These are phyloP conservation scores for Taphrina deformans DNA, from an alignment of 1,139 yeast species.

Conservation along the genomic window DNA sequence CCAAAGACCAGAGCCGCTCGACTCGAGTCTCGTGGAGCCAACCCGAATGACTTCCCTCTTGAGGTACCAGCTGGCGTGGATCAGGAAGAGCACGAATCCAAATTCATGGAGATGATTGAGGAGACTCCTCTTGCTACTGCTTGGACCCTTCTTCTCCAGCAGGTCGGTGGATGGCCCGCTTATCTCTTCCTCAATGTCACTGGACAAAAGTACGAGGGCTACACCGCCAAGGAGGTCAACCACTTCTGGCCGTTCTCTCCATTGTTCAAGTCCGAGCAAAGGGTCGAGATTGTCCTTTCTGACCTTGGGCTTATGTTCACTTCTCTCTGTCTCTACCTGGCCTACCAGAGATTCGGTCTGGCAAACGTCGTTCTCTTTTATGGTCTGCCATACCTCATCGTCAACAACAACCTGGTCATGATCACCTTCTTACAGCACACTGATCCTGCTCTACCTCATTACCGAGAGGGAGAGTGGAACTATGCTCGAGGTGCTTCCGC, in stretches of 20 bases:
- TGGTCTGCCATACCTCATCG: slow-evolving; percentile 75
- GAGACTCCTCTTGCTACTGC: slow-evolving; percentile 73
- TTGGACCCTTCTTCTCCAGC: slow-evolving; percentile 61
- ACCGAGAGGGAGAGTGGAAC: slow-evolving; percentile 72
- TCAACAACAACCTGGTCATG: slow-evolving; percentile 86
- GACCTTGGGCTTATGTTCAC: slow-evolving; percentile 33
- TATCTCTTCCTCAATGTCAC: slow-evolving; percentile 72
- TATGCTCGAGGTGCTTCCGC: slow-evolving; percentile 89
- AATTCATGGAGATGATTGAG: slow-evolving; percentile 61
- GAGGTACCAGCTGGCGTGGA: slow-evolving; percentile 38
- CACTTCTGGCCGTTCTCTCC: slow-evolving; percentile 77
- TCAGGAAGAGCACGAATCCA: slow-evolving; percentile 39
- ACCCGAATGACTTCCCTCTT: slow-evolving; percentile 38
- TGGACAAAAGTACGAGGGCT: slow-evolving; percentile 65
- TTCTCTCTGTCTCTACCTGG: slow-evolving; percentile 14
- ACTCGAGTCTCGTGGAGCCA: slow-evolving; percentile 16
- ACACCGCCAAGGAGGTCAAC: slow-evolving; percentile 53
- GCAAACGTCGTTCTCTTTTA: slow-evolving; percentile 55
- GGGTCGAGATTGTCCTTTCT: slow-evolving; percentile 43
- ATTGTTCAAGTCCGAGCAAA: slow-evolving; percentile 66
- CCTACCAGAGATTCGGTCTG: slow-evolving; percentile 21
- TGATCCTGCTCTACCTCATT: slow-evolving; percentile 77
- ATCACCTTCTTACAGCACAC: slow-evolving; percentile 84
- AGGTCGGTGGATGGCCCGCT: slow-evolving; percentile 70
- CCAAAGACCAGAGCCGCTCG: slow-evolving; percentile 50